A percentile compares a stretch with the other conserved stretches of the same genome.
These are phyloP conservation scores for Amoebophrya sp. DNA, from an alignment of 169 alveolate species.

Conservation along the genomic window DNA sequence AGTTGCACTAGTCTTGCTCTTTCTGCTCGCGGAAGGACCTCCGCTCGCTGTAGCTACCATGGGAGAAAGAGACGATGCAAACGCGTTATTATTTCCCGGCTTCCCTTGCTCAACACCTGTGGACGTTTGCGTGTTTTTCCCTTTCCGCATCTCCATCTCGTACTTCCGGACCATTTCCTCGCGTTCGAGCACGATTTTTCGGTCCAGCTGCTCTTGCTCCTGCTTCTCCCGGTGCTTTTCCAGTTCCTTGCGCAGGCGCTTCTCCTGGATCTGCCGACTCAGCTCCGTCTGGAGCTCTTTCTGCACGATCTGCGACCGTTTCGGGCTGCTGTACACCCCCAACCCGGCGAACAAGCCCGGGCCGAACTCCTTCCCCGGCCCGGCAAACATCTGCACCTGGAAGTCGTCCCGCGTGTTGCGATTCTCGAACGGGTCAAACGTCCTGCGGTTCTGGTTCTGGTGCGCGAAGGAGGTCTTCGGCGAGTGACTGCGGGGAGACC, in stretches of 20 bases:
- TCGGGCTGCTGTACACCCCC: neutral
- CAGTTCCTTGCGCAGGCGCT: neutral
- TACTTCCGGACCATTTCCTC: neutral
- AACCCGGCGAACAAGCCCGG: neutral
- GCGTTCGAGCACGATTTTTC: neutral
- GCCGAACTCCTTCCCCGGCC: neutral
- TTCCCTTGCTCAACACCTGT: no score
- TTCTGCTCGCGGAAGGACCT: no score
- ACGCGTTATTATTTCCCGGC: no score
- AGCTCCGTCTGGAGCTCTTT: neutral
- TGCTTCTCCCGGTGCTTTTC: neutral
- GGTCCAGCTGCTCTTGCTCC: neutral
- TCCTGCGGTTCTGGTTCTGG: neutral
- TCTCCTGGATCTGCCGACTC: neutral
- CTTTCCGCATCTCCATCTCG: neutral
- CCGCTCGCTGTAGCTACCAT: no score
- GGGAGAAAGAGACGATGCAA: no score
- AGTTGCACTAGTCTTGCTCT: no score
- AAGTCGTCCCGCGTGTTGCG: neutral
- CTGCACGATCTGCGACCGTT: neutral
- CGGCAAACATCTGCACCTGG: slow-evolving; percentile 24
- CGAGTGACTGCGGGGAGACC: neutral
- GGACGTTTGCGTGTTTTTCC: no score
- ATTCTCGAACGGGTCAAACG: neutral
- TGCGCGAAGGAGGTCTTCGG: neutral